A percentile compares a stretch with the other conserved stretches of the same genome.
phyloP scores from a whole-genome alignment of 2,329 filamentous ascomycete species.

The Ciborinia camelliae region DNA sequence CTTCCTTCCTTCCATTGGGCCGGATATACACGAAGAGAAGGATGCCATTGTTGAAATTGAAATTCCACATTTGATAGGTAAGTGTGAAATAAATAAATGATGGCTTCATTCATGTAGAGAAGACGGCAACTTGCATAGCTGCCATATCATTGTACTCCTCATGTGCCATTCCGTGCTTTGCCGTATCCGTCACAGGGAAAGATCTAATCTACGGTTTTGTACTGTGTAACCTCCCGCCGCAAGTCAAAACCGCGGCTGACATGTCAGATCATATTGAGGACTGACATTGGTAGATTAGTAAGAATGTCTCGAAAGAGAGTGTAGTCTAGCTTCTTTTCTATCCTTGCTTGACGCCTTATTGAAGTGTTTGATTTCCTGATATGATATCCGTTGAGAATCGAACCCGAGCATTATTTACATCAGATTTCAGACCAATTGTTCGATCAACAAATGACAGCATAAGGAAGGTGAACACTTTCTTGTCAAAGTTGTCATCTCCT shows the following conservation, averaged over 20 bases:
- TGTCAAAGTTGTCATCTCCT: constrained; percentile 9
- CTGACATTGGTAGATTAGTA: neutral
- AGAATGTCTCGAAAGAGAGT: neutral
- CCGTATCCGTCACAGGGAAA: neutral
- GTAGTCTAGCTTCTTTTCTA: neutral
- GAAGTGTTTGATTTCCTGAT: neutral
- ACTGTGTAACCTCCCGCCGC: neutral
- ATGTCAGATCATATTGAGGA: neutral
- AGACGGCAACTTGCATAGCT: constrained; percentile 12
- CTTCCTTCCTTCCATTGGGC: neutral
- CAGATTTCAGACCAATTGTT: neutral
- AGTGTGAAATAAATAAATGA: neutral
- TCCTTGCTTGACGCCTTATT: neutral
- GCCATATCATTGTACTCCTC: neutral
- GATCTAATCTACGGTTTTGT: constrained; percentile 2
- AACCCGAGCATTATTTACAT: neutral
- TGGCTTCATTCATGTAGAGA: neutral
- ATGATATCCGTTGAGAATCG: neutral
- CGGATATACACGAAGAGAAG: neutral
- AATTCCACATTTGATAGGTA: neutral
- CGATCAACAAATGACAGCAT: neutral
- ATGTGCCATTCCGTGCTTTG: neutral
- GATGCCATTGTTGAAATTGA: neutral
- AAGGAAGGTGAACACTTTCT: neutral
- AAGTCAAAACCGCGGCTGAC: neutral